These are phyloP conservation scores for Candida quercuum DNA, from an alignment of 805 yeast species.

Conservation along the genomic window DNA sequence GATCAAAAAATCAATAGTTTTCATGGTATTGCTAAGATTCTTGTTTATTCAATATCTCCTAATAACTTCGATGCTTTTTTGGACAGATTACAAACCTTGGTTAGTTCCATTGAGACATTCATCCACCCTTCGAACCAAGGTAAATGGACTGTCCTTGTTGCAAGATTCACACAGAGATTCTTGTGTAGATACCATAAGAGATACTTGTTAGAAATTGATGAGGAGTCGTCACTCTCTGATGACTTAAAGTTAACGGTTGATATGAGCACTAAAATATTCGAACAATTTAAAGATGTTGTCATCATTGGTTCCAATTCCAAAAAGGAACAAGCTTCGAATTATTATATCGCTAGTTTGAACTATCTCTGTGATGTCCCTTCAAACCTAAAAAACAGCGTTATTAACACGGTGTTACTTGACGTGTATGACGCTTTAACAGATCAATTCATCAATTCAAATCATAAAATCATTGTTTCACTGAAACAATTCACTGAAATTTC, in stretches of 20 bases:
- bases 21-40: slow-evolving; percentile 41
- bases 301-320: slow-evolving; percentile 78
- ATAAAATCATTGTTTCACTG: slow-evolving; percentile 71
- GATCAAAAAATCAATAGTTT: slow-evolving; percentile 29
- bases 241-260: slow-evolving; percentile 25
- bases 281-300: slow-evolving; percentile 45
- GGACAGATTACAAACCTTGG: slow-evolving; percentile 44
- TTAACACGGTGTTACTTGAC: slow-evolving; percentile 57
- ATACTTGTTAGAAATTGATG: slow-evolving; percentile 40
- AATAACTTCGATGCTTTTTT: slow-evolving; percentile 39
- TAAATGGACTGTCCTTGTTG: slow-evolving; percentile 71
- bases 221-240: slow-evolving; percentile 24
- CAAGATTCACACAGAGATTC: slow-evolving; percentile 58
- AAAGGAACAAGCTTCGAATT: slow-evolving; percentile 45
- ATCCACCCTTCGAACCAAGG: slow-evolving; percentile 94
- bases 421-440: slow-evolving; percentile 68
- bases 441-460: slow-evolving; percentile 67
- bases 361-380: slow-evolving; percentile 58
- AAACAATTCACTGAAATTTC: slow-evolving; percentile 60
- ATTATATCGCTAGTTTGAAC: slow-evolving; percentile 54
- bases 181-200: slow-evolving; percentile 58
- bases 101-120: slow-evolving; percentile 73
- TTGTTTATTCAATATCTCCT: slow-evolving; percentile 62
- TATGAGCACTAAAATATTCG: slow-evolving; percentile 30
- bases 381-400: slow-evolving; percentile 29